These are phyloP conservation scores for Populus trichocarpa DNA, from an alignment of 441 rosid species.

Conservation along the genomic window DNA sequence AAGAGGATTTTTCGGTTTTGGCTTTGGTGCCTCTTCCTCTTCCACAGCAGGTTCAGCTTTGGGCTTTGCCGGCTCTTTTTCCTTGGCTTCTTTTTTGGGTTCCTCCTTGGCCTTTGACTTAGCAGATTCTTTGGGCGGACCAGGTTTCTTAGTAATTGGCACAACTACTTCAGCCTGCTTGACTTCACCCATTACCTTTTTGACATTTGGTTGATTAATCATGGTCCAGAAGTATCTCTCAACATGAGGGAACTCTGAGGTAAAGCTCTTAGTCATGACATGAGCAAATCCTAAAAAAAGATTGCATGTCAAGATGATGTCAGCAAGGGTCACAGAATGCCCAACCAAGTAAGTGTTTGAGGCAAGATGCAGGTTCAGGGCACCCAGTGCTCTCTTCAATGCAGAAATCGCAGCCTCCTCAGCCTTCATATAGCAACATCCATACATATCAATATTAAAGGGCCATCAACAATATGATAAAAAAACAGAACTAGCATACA, in stretches of 20 bases:
- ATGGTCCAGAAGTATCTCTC: constrained; percentile 99
- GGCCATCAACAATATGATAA: background rate
- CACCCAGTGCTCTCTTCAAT: constrained; percentile 74
- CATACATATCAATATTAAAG: background rate
- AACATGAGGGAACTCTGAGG: constrained; percentile 83
- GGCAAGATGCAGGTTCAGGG: constrained; percentile 65
- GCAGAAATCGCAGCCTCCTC: constrained; percentile 78
- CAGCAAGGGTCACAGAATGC: constrained; percentile 79
- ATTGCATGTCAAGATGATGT: constrained; percentile 72
- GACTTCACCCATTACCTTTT: constrained; percentile 73
- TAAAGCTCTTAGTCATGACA: constrained; percentile 71
- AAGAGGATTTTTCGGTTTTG: constrained; percentile 90
- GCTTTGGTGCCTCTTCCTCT: constrained; percentile 87
- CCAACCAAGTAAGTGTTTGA: constrained; percentile 82
- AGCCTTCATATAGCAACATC: constrained; percentile 31
- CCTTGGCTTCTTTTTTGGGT: constrained; percentile 59
- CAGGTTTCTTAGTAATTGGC: constrained; percentile 62
- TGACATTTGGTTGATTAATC: constrained; percentile 84
- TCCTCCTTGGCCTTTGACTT: constrained; percentile 62
- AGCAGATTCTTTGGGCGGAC: constrained; percentile 47
- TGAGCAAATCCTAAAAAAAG: constrained; percentile 45
- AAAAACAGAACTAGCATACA: background rate
- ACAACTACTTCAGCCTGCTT: constrained; percentile 65
- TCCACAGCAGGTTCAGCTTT: constrained; percentile 39
- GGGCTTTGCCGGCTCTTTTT: constrained; percentile 55